A percentile compares a stretch with the other conserved stretches of the same genome.
These are phyloP conservation scores for Eutypa lata DNA, from an alignment of 2,329 filamentous ascomycete species.

Conservation along the genomic window DNA sequence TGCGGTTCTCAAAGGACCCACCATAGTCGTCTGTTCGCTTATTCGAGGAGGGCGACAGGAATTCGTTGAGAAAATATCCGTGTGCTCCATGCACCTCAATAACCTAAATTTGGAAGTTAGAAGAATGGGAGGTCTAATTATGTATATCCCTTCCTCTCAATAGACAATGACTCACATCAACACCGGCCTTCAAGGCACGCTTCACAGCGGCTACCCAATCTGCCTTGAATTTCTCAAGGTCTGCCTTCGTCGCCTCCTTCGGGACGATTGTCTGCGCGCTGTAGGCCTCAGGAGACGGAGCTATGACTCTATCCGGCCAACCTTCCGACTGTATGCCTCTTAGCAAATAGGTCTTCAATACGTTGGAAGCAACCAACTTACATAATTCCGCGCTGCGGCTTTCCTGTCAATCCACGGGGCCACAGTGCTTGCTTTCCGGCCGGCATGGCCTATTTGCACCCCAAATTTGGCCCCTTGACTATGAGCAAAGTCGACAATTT, in stretches of 20 bases:
- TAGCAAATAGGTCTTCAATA: no score
- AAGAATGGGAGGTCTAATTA: not conserved
- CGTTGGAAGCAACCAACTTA: slow-evolving; percentile 1
- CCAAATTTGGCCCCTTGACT: slow-evolving; percentile 26
- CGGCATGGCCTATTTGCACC: slow-evolving; percentile 29
- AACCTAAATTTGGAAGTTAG: slow-evolving; percentile 28
- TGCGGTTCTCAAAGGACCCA: slow-evolving; percentile 42
- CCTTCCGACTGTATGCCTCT: slow-evolving; percentile 24
- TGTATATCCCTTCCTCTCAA: not conserved
- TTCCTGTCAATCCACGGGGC: slow-evolving; percentile 19
- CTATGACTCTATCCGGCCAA: slow-evolving; percentile 28
- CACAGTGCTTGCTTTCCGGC: slow-evolving; percentile 25
- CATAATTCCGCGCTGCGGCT: slow-evolving; percentile 12
- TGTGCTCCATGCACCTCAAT: slow-evolving; percentile 41
- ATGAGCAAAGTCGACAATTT: slow-evolving; percentile 27
- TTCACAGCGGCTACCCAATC: slow-evolving; percentile 29
- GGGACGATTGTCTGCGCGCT: slow-evolving; percentile 20
- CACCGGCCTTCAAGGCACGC: slow-evolving; percentile 29
- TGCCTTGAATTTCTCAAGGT: slow-evolving; percentile 31
- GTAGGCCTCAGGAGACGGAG: slow-evolving; percentile 23
- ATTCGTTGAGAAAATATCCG: slow-evolving; percentile 45
- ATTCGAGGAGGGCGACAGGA: slow-evolving; percentile 42
- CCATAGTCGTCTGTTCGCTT: slow-evolving; percentile 45
- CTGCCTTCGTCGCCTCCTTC: slow-evolving; percentile 26
- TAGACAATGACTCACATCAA: slow-evolving; percentile 24